phyloP scores from a whole-genome alignment of 1,284 basidiomycete species.

The Trichosporon ovoides region DNA sequence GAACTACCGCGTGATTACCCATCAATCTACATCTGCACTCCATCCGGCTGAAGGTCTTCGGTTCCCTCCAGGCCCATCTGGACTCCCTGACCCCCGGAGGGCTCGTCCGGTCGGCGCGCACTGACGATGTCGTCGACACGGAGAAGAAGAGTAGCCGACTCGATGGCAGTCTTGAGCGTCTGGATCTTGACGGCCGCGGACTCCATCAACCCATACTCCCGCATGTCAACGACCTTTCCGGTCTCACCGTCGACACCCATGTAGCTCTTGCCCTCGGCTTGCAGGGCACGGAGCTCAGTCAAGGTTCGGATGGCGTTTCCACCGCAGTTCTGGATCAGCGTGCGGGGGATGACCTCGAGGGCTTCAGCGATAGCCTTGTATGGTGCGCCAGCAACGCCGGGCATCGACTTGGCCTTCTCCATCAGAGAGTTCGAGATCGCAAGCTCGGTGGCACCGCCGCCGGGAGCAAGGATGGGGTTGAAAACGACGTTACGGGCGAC shows the following conservation, averaged over 20 bases:
- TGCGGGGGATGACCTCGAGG: constrained; percentile 95
- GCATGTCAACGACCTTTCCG: constrained; percentile 95
- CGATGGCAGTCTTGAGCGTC: constrained; percentile 94
- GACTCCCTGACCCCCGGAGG: constrained; percentile 32
- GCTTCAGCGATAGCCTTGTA: constrained; percentile 91
- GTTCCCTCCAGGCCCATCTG: constrained; percentile 41
- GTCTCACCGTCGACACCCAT: constrained; percentile 95
- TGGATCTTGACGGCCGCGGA: constrained; percentile 97
- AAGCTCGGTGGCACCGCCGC: constrained; percentile 98
- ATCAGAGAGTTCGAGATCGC: constrained; percentile 85
- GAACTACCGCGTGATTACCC: not conserved
- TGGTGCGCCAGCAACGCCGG: constrained; percentile 83
- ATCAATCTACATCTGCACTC: constrained; percentile 9
- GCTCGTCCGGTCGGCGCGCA: constrained; percentile 55
- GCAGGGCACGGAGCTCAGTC: constrained; percentile 84
- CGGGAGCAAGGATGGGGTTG: constrained; percentile 84
- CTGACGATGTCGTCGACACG: constrained; percentile 94
- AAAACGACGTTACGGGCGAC: constrained; percentile 96
- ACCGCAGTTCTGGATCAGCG: constrained; percentile 90
- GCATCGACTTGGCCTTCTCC: constrained; percentile 71
- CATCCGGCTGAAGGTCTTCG: constrained; percentile 18
- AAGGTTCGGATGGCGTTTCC: constrained; percentile 90
- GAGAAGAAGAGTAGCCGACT: constrained; percentile 85
- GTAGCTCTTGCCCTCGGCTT: constrained; percentile 81
- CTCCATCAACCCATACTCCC: constrained; percentile 86